A percentile compares a stretch with the other conserved stretches of the same genome.
Evolutionary conservation across 108 stramenopile species (phyloP).

Genomic region (Cyclotella baltica): DNA sequence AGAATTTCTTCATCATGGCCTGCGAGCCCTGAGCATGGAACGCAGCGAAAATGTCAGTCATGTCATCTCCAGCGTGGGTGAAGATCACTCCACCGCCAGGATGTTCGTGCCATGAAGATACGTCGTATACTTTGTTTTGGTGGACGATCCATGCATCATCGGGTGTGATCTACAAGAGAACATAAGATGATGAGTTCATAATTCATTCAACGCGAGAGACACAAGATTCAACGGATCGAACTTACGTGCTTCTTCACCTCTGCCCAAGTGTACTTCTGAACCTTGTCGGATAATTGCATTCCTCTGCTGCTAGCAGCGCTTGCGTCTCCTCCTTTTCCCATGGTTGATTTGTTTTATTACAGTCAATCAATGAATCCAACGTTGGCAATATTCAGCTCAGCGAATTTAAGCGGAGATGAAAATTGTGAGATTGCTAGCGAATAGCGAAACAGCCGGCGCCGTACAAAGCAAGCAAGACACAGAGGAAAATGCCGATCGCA

Average conservation of each 20-base stretch:
- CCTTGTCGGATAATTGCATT: constrained; percentile 40
- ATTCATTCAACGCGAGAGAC: background rate
- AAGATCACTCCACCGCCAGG: constrained; percentile 97
- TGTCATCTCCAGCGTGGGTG: constrained; percentile 98
- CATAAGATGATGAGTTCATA: background rate
- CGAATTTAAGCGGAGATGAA: background rate
- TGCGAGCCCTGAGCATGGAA: constrained; percentile 96
- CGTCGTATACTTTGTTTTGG: constrained; percentile 97
- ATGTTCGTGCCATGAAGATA: constrained; percentile 97
- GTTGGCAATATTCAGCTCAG: background rate
- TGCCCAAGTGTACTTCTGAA: constrained; percentile 85
- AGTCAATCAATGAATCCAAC: background rate
- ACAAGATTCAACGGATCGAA: background rate
- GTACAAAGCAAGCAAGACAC: no score
- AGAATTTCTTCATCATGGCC: constrained; percentile 90
- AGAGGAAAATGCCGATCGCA: no score
- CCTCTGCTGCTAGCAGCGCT: constrained; percentile 26
- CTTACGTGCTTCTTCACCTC: constrained; percentile 93
- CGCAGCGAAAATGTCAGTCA: constrained; percentile 98
- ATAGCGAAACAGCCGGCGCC: no score
- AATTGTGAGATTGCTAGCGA: constrained; percentile 1
- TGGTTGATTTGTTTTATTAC: constrained; percentile 20
- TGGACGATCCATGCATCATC: constrained; percentile 96
- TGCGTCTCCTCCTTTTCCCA: constrained; percentile 92
- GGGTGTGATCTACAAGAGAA: constrained; percentile 65